Conservation (phyloP, 371 early-diverging fungal species). For the Choanephora cucurbitarum region DNA sequence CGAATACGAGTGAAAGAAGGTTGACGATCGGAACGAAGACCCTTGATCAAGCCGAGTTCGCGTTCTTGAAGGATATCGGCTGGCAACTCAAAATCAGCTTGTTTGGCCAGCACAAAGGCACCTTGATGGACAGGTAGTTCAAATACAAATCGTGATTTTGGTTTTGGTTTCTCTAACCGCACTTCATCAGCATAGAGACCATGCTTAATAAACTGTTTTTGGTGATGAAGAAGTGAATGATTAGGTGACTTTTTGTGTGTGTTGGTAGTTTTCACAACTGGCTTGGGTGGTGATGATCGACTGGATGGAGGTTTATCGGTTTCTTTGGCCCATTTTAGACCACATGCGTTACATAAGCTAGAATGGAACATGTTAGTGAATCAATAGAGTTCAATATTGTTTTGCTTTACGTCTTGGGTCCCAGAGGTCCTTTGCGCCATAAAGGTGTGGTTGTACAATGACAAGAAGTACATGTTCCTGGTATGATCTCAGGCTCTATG, state of each 20-base stretch:
- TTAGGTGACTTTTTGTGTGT: neutral
- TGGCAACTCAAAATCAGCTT: slow-evolving; percentile 52
- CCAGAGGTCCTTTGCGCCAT: slow-evolving; percentile 44
- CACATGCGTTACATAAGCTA: slow-evolving; percentile 52
- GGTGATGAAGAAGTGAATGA: slow-evolving; percentile 1
- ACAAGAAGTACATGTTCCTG: slow-evolving; percentile 16
- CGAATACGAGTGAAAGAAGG: slow-evolving; percentile 38
- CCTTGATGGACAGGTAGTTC: slow-evolving; percentile 63
- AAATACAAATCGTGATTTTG: slow-evolving; percentile 23
- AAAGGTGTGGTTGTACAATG: slow-evolving; percentile 21
- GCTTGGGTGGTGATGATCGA: no score
- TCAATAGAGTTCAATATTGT: neutral
- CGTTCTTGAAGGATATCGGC: slow-evolving; percentile 53
- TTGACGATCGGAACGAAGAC: slow-evolving; percentile 12
- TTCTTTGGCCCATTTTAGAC: slow-evolving; percentile 33
- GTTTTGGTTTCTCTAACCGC: neutral
- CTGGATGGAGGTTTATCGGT: neutral
- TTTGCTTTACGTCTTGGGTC: slow-evolving; percentile 33
- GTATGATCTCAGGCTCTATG: neutral
- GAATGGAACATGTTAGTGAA: neutral
- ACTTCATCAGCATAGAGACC: slow-evolving; percentile 22
- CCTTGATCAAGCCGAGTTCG: slow-evolving; percentile 32
- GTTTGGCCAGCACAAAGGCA: slow-evolving; percentile 32
- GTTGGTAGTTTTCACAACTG: neutral
- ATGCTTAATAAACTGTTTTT: slow-evolving; percentile 18